phyloP scores from a whole-genome alignment of 495 filamentous ascomycete genomes.

The Saxispiralis lemnorum region DNA sequence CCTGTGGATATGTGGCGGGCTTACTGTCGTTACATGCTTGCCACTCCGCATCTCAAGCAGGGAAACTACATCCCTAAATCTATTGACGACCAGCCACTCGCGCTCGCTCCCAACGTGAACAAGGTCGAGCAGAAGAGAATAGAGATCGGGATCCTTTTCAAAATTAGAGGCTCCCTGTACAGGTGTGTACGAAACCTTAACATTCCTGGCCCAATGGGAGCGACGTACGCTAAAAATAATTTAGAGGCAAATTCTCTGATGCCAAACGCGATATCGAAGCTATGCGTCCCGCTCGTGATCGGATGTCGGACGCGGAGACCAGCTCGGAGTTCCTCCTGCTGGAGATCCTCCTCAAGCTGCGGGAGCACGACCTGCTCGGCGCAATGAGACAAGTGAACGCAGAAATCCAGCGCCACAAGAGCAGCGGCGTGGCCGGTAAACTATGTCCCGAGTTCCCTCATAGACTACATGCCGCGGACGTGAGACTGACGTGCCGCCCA shows the following conservation, averaged over 20 bases:
- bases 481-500: constrained; percentile 7
- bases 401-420: constrained; percentile 43
- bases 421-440: constrained; percentile 14
- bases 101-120: no score
- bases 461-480: neutral
- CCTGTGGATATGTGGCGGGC: neutral
- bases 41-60: no score
- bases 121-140: no score
- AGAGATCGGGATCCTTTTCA: constrained; percentile 34
- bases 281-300: constrained; percentile 7
- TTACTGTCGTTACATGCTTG: constrained; percentile 2
- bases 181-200: neutral
- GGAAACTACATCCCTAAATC: no score
- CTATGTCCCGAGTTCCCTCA: neutral
- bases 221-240: neutral
- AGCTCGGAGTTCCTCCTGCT: constrained; percentile 49
- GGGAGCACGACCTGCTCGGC: constrained; percentile 31
- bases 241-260: neutral
- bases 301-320: constrained; percentile 43
- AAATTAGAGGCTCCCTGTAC: constrained; percentile 1
- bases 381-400: constrained; percentile 55
- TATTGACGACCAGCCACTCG: no score
- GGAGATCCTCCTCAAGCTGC: constrained; percentile 48
- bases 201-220: neutral
- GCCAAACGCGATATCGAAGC: constrained; percentile 8